Evolutionary conservation across 75 land plant genomes (phyloP).

Genomic region (Pseudotsuga menziesii): DNA sequence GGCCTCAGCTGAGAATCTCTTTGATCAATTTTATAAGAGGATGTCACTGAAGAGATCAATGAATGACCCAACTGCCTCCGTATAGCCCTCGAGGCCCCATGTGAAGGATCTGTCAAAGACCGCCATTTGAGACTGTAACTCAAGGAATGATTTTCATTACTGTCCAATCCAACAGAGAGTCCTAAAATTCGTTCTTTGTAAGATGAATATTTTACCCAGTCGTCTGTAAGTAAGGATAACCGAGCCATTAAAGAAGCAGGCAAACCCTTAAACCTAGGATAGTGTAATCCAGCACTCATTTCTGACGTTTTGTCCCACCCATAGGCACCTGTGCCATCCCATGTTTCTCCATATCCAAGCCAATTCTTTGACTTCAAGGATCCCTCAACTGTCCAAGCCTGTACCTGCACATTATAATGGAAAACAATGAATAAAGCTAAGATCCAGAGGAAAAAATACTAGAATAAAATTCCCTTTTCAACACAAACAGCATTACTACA

Average conservation of each 20-base stretch:
- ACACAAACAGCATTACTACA: not conserved
- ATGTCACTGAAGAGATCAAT: constrained; percentile 77
- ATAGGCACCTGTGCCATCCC: constrained; percentile 80
- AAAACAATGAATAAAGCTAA: not conserved
- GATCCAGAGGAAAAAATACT: not conserved
- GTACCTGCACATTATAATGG: constrained; percentile 43
- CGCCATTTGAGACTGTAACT: constrained; percentile 88
- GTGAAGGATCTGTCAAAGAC: constrained; percentile 71
- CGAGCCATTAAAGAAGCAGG: constrained; percentile 57
- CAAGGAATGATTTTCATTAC: constrained; percentile 58
- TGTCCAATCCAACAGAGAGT: constrained; percentile 70
- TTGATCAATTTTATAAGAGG: constrained; percentile 73
- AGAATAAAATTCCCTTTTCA: not conserved
- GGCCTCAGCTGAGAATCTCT: constrained; percentile 82
- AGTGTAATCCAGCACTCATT: constrained; percentile 67
- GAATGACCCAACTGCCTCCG: constrained; percentile 84
- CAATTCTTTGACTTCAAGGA: constrained; percentile 77
- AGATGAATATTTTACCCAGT: constrained; percentile 88
- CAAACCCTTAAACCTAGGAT: constrained; percentile 75
- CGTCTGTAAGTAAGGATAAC: constrained; percentile 67
- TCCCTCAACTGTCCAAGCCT: constrained; percentile 81
- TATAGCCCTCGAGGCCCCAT: constrained; percentile 58
- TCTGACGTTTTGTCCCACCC: constrained; percentile 83
- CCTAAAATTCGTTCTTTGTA: constrained; percentile 79
- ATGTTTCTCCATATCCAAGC: constrained; percentile 87